phyloP scores from a whole-genome alignment of 2,329 filamentous ascomycete species.

The Epichloe coenophiala region DNA sequence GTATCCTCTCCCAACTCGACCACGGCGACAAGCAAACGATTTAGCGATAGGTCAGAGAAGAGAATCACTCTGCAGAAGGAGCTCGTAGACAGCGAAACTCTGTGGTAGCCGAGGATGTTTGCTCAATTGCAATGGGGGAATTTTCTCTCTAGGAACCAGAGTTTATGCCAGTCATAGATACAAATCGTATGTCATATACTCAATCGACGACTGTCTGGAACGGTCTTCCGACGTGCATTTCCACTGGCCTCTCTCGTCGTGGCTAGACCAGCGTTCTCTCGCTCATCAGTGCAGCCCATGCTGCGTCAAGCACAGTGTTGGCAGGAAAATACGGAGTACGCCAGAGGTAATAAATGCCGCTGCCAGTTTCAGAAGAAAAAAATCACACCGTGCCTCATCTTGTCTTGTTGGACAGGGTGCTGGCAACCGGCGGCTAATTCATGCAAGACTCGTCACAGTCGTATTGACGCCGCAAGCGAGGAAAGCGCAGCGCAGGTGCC shows the following conservation, averaged over 20 bases:
- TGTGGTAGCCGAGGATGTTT: constrained; percentile 11
- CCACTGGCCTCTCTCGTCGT: too few species aligned
- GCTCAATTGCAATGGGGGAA: background rate
- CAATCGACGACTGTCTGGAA: too few species aligned
- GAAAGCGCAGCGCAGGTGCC: too few species aligned
- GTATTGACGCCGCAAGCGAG: background rate
- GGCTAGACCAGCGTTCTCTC: too few species aligned
- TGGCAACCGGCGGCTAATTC: background rate
- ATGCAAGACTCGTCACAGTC: background rate
- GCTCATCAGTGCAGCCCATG: too few species aligned
- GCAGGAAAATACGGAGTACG: too few species aligned
- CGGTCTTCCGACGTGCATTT: too few species aligned
- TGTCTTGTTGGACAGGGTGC: background rate
- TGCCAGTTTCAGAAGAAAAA: too few species aligned
- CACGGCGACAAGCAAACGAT: constrained; percentile 2
- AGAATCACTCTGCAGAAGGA: constrained; percentile 1
- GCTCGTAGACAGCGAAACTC: constrained; percentile 10
- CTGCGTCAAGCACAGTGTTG: too few species aligned
- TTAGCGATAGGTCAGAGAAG: constrained; percentile 7
- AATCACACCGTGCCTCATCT: too few species aligned
- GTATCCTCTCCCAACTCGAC: constrained; percentile 8
- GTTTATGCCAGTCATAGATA: background rate
- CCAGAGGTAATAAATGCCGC: too few species aligned
- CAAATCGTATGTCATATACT: too few species aligned
- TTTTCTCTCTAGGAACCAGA: background rate